Percentiles rank a stretch among this genome's conserved stretches.
These are phyloP conservation scores for Fraxinus pennsylvanica DNA, from an alignment of 257 asterid genomes.

Conservation along the genomic window DNA sequence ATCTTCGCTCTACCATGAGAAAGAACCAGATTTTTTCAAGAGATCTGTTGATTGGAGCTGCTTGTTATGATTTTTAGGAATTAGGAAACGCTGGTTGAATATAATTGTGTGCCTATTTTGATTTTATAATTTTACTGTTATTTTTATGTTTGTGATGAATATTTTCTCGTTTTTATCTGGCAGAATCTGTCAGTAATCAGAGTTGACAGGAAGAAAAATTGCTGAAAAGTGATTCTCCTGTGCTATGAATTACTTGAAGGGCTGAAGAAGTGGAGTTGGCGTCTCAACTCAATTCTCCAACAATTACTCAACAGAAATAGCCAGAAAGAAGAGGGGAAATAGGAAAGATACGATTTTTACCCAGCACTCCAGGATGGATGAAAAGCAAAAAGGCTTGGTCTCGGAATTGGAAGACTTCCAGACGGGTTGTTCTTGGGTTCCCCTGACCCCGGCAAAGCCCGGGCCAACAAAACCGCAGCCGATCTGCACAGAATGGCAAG, in stretches of 20 bases:
- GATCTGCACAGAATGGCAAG: slow-evolving; percentile 41
- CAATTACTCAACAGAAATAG: not conserved
- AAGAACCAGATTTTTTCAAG: not conserved
- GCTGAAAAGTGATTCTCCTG: not conserved
- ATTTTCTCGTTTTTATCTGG: not conserved
- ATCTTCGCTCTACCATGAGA: not conserved
- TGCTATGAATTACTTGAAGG: not conserved
- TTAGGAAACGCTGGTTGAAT: not conserved
- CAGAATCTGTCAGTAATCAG: not conserved
- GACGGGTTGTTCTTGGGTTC: slow-evolving; percentile 53
- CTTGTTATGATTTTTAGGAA: not conserved
- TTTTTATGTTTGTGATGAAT: not conserved
- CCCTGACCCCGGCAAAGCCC: slow-evolving; percentile 68
- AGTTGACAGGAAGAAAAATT: not conserved
- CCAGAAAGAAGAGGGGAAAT: not conserved
- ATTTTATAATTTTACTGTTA: not conserved
- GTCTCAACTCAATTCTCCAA: not conserved
- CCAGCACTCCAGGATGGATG: slow-evolving; percentile 45
- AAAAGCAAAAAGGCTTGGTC: slow-evolving; percentile 34
- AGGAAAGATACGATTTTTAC: slow-evolving; percentile 36
- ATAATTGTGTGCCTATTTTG: not conserved
- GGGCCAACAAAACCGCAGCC: slow-evolving; percentile 15
- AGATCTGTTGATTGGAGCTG: slow-evolving; percentile 1
- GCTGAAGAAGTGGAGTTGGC: not conserved
- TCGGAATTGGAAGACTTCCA: slow-evolving; percentile 29